A percentile compares a stretch with the other conserved stretches of the same genome.
Evolutionary conservation across 1,284 basidiomycete species (phyloP).

Genomic region (Erythrobasidium hasegawianum): DNA sequence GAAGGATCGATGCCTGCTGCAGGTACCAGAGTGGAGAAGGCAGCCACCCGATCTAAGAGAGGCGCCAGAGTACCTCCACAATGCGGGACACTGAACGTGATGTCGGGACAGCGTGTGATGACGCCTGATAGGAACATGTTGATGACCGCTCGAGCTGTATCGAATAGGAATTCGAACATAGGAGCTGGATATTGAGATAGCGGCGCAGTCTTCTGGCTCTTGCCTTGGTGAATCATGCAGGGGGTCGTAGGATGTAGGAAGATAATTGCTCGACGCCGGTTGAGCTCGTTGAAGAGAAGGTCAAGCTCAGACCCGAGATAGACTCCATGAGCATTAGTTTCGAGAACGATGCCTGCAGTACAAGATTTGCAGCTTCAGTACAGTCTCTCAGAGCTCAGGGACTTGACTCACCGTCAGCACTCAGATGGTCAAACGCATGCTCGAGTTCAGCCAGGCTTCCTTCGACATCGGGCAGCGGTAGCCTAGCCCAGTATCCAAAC

Average conservation of each 20-base stretch:
- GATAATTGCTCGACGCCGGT: conserved; percentile 6
- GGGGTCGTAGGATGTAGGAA: conserved; percentile 21
- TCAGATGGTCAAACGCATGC: conserved; percentile 10
- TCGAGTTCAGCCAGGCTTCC: conserved; percentile 13
- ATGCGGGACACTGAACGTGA: conserved; percentile 11
- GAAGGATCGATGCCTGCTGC: background rate
- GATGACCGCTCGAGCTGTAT: conserved; percentile 14
- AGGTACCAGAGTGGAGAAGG: conserved; percentile 4
- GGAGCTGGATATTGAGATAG: conserved; percentile 18
- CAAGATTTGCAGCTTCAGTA: background rate
- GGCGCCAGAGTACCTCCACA: conserved; percentile 17
- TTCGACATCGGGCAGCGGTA: conserved; percentile 8
- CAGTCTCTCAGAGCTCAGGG: background rate
- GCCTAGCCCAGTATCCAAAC: conserved; percentile 17
- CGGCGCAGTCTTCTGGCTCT: conserved; percentile 1
- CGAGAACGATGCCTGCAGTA: background rate
- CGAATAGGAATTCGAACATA: conserved; percentile 19
- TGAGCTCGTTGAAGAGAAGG: conserved; percentile 7
- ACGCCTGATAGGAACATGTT: conserved; percentile 16
- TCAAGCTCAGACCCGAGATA: conserved; percentile 15
- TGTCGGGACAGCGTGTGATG: conserved; percentile 4
- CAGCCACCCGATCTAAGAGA: conserved; percentile 8
- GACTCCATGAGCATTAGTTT: conserved; percentile 16
- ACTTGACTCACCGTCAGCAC: conserved; percentile 7
- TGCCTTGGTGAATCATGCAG: conserved; percentile 8